Percentiles rank a stretch among this genome's conserved stretches.
phyloP scores from a whole-genome alignment of 306 rosid species.

The Vigna trinervia region DNA sequence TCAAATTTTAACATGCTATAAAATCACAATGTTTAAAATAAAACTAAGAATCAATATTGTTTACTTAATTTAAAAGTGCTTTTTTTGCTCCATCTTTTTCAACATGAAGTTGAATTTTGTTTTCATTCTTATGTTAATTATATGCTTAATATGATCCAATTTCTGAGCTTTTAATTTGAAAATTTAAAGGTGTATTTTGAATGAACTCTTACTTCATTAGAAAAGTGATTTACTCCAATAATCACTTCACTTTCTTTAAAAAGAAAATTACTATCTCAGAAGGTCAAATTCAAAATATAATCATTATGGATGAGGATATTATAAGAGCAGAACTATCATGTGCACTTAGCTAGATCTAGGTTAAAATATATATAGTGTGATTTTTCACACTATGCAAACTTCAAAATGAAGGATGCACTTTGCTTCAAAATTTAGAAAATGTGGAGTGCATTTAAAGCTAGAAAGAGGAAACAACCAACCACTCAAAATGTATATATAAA shows the following conservation, averaged over 20 bases:
- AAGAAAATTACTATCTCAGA: not conserved
- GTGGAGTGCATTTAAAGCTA: conserved; percentile 53
- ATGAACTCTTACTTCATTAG: not conserved
- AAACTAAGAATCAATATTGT: not conserved
- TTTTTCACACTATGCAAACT: conserved; percentile 39
- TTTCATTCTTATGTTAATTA: not conserved
- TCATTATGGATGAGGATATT: not conserved
- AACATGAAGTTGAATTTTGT: not conserved
- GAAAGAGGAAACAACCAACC: not conserved
- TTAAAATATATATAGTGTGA: not conserved
- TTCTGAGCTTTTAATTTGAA: not conserved
- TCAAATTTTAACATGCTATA: not conserved
- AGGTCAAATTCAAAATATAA: not conserved
- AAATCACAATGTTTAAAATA: not conserved
- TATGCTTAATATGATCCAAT: not conserved
- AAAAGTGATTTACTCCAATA: not conserved
- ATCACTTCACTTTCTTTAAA: not conserved
- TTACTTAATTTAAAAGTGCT: conserved; percentile 10
- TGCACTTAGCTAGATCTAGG: conserved; percentile 29
- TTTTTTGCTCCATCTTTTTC: not conserved
- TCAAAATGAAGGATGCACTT: conserved; percentile 53
- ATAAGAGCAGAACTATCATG: conserved; percentile 22
- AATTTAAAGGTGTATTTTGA: not conserved
- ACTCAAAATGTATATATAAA: too few species aligned
- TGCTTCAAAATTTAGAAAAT: conserved; percentile 53